A percentile compares a stretch with the other conserved stretches of the same genome.
These are phyloP conservation scores for Tetradesmus obliquus DNA, from an alignment of 139 green algal genomes.

Conservation along the genomic window DNA sequence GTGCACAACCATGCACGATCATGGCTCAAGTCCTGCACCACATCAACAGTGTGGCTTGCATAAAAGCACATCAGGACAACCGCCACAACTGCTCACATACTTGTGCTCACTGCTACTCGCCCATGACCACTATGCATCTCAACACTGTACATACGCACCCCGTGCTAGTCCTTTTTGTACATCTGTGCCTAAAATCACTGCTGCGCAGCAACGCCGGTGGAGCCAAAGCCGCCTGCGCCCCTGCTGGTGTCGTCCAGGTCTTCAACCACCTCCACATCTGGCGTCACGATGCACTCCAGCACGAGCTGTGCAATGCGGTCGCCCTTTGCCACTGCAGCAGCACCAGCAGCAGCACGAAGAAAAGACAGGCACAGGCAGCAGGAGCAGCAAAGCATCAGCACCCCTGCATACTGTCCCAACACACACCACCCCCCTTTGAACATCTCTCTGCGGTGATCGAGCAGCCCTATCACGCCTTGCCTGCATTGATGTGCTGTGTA, in stretches of 20 bases:
- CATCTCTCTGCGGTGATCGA: too few relatives aligned
- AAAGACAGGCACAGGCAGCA: background rate
- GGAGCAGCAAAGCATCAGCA: background rate
- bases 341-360: conserved; percentile 10
- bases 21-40: too few relatives aligned
- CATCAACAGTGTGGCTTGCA: too few relatives aligned
- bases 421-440: background rate
- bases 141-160: background rate
- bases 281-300: conserved; percentile 94
- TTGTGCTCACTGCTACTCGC: background rate
- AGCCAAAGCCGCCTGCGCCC: conserved; percentile 94
- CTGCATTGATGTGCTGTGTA: too few relatives aligned
- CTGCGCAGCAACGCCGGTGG: conserved; percentile 81
- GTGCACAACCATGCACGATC: too few relatives aligned
- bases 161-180: background rate
- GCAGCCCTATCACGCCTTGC: too few relatives aligned
- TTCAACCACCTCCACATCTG: conserved; percentile 93
- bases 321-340: conserved; percentile 81
- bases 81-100: background rate
- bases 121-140: background rate
- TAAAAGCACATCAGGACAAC: background rate
- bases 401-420: background rate
- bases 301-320: conserved; percentile 97
- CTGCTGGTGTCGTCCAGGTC: conserved; percentile 92
- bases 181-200: background rate